These are phyloP conservation scores for Syncephalis fuscata DNA, from an alignment of 371 early-diverging fungal genomes.

Conservation along the genomic window DNA sequence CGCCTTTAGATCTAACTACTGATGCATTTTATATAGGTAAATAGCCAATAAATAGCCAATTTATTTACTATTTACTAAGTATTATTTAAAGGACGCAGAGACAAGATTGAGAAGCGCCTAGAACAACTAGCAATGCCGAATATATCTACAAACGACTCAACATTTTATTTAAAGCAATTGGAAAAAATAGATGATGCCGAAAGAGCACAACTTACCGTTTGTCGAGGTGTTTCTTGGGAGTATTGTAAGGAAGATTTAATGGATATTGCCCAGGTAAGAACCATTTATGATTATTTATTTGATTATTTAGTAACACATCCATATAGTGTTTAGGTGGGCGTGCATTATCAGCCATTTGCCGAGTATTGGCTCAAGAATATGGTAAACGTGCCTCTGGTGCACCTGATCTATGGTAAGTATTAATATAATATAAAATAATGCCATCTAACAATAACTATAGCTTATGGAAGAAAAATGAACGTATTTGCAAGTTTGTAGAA, in stretches of 20 bases:
- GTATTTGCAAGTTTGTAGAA: constrained; percentile 44
- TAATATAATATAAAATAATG: too few species aligned
- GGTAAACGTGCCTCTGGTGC: constrained; percentile 41
- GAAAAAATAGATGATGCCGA: constrained; percentile 3
- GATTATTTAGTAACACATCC: too few species aligned
- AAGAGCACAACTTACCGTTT: constrained; percentile 1
- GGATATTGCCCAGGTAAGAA: constrained; percentile 5
- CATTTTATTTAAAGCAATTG: neutral
- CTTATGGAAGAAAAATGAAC: constrained; percentile 32
- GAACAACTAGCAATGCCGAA: constrained; percentile 22
- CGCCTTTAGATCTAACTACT: constrained; percentile 45
- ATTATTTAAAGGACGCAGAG: constrained; percentile 18
- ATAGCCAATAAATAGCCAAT: neutral
- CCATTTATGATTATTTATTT: too few species aligned
- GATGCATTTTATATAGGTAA: constrained; percentile 46
- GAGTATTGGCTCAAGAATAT: constrained; percentile 41
- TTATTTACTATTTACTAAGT: neutral
- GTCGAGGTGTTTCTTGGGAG: constrained; percentile 4
- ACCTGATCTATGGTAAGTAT: constrained; percentile 61
- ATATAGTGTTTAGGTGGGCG: constrained; percentile 41
- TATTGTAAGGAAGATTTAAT: constrained; percentile 1
- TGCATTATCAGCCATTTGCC: constrained; percentile 31
- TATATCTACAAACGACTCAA: too few species aligned
- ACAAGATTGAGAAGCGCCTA: constrained; percentile 34
- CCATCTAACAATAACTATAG: too few species aligned